A percentile compares a stretch with the other conserved stretches of the same genome.
These are phyloP conservation scores for Drechslerella stenobrocha DNA, from an alignment of 2,329 filamentous ascomycete genomes.

Conservation along the genomic window DNA sequence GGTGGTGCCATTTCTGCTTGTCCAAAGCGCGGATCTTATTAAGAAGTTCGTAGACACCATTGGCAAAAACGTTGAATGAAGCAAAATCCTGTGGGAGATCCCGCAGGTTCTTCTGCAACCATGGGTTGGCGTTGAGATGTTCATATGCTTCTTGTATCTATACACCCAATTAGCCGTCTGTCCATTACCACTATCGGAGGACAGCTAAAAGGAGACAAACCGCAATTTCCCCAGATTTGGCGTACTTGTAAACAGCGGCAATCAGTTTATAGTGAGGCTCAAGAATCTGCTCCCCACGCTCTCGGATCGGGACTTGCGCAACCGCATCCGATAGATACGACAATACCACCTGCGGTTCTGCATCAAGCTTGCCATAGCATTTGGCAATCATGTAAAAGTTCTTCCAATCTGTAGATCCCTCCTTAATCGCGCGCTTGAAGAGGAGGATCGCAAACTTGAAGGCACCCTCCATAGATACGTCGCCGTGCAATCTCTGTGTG, in stretches of 20 bases:
- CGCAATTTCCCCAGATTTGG: conserved; percentile 60
- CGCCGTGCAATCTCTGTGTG: conserved; percentile 62
- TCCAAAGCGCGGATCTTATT: conserved; percentile 69
- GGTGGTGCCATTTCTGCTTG: conserved; percentile 89
- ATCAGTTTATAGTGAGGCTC: conserved; percentile 93
- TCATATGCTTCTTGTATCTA: conserved; percentile 44
- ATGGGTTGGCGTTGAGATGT: conserved; percentile 37
- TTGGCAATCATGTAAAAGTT: conserved; percentile 72
- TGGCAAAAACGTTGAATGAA: conserved; percentile 34
- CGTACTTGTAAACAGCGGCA: conserved; percentile 78
- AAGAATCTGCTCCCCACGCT: conserved; percentile 73
- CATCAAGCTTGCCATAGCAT: conserved; percentile 72
- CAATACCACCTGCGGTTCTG: conserved; percentile 60
- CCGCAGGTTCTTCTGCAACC: conserved; percentile 41
- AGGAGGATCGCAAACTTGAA: conserved; percentile 69
- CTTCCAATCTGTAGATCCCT: conserved; percentile 67
- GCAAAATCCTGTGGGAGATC: conserved; percentile 44
- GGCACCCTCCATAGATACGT: conserved; percentile 64
- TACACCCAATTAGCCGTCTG: conserved; percentile 59
- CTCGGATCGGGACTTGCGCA: conserved; percentile 65
- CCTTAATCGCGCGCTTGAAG: conserved; percentile 64
- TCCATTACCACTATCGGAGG: conserved; percentile 12
- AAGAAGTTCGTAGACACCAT: conserved; percentile 56
- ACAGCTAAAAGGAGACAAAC: conserved; percentile 53
- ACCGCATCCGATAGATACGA: conserved; percentile 65